Evolutionary conservation across 2,329 filamentous ascomycete species (phyloP), one percentile per base, ranked within the genome.

Genomic region (Pleoardoris graminearum): DNA sequence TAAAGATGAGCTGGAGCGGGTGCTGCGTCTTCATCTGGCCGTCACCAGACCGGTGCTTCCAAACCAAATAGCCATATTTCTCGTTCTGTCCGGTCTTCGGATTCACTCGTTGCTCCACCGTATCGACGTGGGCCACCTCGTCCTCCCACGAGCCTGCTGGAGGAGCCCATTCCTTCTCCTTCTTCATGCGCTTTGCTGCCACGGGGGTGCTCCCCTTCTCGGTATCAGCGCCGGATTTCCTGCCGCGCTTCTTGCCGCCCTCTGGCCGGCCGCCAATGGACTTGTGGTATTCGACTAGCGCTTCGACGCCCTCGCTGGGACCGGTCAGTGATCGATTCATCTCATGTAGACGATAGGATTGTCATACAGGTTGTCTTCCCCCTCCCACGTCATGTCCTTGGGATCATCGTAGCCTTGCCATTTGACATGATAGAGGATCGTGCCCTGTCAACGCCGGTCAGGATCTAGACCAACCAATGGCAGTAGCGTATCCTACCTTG

Each of bases 121-220:
- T 88, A 59, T 91, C 88, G 27, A 94, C 85, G 1, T 78, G 77
- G 17, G 82, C 79, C 21, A 93, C 83, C 2, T 89, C 80, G 10
- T 90, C 83, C 60, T 94, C 90, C 90, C 90, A 94, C 27, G 81
- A 86, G 7, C 89, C 89, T 2, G 81, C 78, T 0, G 90, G 90
- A 2, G 87, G 86, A 51, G 81, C 82, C 82, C 87, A 91, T 1
- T 67, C 70, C 79, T 44, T 77, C 71, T 43, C 76, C 77, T 61
- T 76, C 78, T 67, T 79, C 17, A 57, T 51, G 23, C 62, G 61
- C 49, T 72, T 74, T 11, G 60, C 47, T 11, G 60, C 48, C 10
- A 59, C 53, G 3, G 66, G 65, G 4, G 67, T 69, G 17, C 57
- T 60, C 1, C 65, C 43, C n/a, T n/a, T n/a, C 36, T 61, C 62